Evolutionary conservation across 2,329 filamentous ascomycete species (phyloP), one percentile per base, ranked within the genome.

Genomic region (Nothophaeocryptopus gaeumannii): DNA sequence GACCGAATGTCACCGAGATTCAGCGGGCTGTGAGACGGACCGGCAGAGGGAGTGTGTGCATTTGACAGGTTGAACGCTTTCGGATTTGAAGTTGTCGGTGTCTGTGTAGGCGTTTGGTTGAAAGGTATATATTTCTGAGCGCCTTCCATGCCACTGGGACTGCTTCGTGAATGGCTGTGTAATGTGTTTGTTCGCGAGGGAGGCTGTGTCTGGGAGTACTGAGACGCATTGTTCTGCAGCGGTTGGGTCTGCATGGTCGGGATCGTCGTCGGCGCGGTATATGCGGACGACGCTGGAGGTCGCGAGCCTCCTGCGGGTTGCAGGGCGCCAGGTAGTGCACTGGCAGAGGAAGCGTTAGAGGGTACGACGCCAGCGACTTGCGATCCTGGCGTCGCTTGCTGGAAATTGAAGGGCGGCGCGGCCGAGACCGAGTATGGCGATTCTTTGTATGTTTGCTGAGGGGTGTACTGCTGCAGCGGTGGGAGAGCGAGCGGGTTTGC

Each of bases 1-100:
- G 90, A 89, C 51, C 92, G 81, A 67, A 97, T 96, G 69, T 97
- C 92, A 53, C 90, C 88, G 37, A 97, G 80, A 12, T 90, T 93
- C 30, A 97, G 79, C 2, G 92, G 92, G 8, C 91, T 95, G 67
- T 93, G 92, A 58, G 89, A 88, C 45, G 81, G 78, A 73, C 85
- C 67, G 71, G 74, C 74, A 36, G 76, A 75, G 16, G 75, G 76
- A n/a, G 79, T 81, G 26, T 80, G 78, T 11, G 74, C 69, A 46
- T 73, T 62, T n/a, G 62, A 82, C 72, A 86, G 88, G 67, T 89
- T 88, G 60, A 68, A 58, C 63, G 74, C 37, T 65, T 74, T 79
- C 2, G 67, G 60, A 62, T 69, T 57, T 8, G 64, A 66, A n/a
- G 63, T 58, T 11, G 53, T 56, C 2, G 67, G 67, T 52, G 75